These are phyloP conservation scores for Apostasia shenzhenica DNA, from an alignment of 106 monocot genomes.

Conservation along the genomic window DNA sequence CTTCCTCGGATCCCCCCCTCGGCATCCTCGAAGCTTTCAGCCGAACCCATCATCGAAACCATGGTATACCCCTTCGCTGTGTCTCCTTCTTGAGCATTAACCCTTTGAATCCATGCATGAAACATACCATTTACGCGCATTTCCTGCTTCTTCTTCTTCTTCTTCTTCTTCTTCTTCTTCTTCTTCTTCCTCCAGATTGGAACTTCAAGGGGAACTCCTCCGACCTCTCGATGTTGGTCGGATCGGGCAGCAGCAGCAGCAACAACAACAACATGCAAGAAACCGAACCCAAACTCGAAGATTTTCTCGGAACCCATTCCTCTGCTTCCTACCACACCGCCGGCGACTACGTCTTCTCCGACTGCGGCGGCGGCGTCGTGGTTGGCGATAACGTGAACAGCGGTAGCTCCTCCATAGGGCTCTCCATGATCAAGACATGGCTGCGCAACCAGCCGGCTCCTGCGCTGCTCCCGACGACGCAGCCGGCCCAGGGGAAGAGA, in stretches of 20 bases:
- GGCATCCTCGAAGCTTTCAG: slow-evolving; percentile 39
- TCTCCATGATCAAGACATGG: slow-evolving; percentile 92
- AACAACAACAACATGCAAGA: slow-evolving; percentile 19
- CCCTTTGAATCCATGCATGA: too few species aligned
- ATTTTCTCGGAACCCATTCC: slow-evolving; percentile 59
- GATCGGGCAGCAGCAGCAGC: slow-evolving; percentile 39
- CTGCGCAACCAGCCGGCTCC: slow-evolving; percentile 54
- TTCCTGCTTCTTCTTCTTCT: background rate
- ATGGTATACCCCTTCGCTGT: slow-evolving; percentile 20
- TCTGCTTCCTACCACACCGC: slow-evolving; percentile 1
- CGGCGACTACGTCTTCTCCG: slow-evolving; percentile 39
- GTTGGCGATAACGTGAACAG: background rate
- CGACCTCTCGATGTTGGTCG: slow-evolving; percentile 72
- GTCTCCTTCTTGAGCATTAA: background rate
- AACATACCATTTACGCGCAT: background rate
- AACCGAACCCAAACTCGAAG: slow-evolving; percentile 65
- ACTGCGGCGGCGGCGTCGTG: slow-evolving; percentile 11
- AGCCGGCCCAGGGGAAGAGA: background rate
- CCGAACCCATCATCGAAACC: slow-evolving; percentile 27
- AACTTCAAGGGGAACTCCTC: slow-evolving; percentile 41
- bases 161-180: background rate
- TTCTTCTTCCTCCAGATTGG: slow-evolving; percentile 44
- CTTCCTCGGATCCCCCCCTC: slow-evolving; percentile 30
- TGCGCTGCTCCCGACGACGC: slow-evolving; percentile 8
- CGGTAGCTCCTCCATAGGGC: slow-evolving; percentile 38